Percentiles rank a stretch among this genome's conserved stretches.
Conservation (phyloP, 768 basidiomycete genomes). For the Amanita pallidorosea region DNA sequence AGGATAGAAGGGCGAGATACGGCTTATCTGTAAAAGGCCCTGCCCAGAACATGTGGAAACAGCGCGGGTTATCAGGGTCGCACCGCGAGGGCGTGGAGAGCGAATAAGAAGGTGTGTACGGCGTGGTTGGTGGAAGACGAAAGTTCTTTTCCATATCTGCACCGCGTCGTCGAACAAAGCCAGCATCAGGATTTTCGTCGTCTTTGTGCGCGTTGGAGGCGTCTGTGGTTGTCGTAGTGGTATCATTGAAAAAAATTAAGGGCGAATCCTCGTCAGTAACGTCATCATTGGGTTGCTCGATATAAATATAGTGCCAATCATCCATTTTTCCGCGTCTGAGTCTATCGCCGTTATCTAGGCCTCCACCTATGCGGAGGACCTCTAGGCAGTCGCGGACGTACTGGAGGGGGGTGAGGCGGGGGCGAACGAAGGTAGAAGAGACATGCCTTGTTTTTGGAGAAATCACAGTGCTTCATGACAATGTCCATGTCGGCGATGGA, state of each 20-base stretch:
- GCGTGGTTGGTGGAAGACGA: constrained; percentile 32
- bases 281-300: constrained; percentile 34
- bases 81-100: constrained; percentile 37
- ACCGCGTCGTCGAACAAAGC: constrained; percentile 46
- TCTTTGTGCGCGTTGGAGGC: neutral
- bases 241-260: neutral
- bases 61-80: constrained; percentile 70
- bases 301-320: constrained; percentile 75
- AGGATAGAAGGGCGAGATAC: constrained; percentile 85
- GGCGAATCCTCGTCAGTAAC: constrained; percentile 11
- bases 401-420: constrained; percentile 22
- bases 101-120: constrained; percentile 30
- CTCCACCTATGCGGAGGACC: constrained; percentile 75
- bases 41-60: constrained; percentile 96
- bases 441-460: constrained; percentile 55
- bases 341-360: constrained; percentile 69
- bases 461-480: constrained; percentile 81
- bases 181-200: constrained; percentile 35
- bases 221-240: constrained; percentile 6
- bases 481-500: constrained; percentile 85
- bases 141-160: constrained; percentile 49
- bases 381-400: constrained; percentile 96
- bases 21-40: constrained; percentile 96
- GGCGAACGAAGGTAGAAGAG: neutral
- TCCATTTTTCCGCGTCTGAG: constrained; percentile 62